A percentile compares a stretch with the other conserved stretches of the same genome.
These are phyloP conservation scores for Turritis glabra DNA, from an alignment of 345 rosid genomes.

Conservation along the genomic window DNA sequence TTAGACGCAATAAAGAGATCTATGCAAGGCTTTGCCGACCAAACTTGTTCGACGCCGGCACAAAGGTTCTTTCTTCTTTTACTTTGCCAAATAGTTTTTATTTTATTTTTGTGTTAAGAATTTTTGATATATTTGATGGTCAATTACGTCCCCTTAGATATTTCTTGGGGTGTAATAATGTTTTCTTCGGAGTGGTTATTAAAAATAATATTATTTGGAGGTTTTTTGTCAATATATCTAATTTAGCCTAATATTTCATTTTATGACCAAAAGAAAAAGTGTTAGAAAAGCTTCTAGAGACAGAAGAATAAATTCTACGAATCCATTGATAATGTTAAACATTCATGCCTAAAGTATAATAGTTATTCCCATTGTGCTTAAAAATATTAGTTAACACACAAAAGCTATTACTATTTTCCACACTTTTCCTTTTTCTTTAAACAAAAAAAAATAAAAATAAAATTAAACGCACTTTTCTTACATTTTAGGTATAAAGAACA, in stretches of 20 bases:
- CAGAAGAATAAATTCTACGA: neutral
- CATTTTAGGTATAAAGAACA: neutral
- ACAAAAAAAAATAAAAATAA: no score
- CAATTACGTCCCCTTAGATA: conserved; percentile 14
- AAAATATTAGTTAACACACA: neutral
- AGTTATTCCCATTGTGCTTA: conserved; percentile 1
- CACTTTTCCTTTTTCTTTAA: neutral
- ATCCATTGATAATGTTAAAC: neutral
- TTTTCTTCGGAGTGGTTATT: neutral
- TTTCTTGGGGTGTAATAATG: conserved; percentile 18
- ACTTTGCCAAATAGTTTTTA: neutral
- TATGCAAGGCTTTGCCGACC: conserved; percentile 61
- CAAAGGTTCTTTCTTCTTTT: conserved; percentile 52
- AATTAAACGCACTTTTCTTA: neutral
- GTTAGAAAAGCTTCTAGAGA: neutral
- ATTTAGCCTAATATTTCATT: neutral
- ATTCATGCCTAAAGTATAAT: neutral
- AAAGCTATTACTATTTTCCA: conserved; percentile 4
- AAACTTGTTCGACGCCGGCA: conserved; percentile 62
- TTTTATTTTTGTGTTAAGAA: neutral
- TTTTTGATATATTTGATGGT: conserved; percentile 15
- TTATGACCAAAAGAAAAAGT: conserved; percentile 1
- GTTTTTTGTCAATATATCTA: neutral
- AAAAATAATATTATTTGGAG: neutral
- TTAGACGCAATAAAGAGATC: conserved; percentile 55